Percentiles rank a stretch among this genome's conserved stretches.
phyloP scores from a whole-genome alignment of 805 yeast species.

The Candida coleopterorum region DNA sequence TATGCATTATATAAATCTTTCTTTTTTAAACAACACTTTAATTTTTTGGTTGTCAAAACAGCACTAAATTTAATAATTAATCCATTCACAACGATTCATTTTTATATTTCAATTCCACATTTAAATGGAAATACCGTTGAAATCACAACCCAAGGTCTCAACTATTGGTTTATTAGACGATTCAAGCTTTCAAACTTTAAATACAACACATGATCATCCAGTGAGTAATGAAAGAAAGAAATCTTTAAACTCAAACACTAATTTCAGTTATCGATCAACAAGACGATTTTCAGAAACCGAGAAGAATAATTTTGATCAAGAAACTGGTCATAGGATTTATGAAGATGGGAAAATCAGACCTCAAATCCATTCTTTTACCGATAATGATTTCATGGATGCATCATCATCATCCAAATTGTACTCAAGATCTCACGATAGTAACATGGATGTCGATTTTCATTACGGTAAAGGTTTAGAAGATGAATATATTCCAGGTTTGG shows the following conservation, averaged over 20 bases:
- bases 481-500: conserved; percentile 72
- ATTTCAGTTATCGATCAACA: conserved; percentile 28
- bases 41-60: no score
- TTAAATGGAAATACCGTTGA: conserved; percentile 36
- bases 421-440: conserved; percentile 27
- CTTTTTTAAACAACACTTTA: no score
- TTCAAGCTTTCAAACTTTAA: conserved; percentile 17
- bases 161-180: conserved; percentile 26
- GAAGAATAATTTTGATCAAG: conserved; percentile 51
- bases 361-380: conserved; percentile 13
- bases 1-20: no score
- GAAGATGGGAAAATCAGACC: conserved; percentile 53
- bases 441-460: conserved; percentile 10
- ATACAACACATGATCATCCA: neutral
- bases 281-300: conserved; percentile 66
- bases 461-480: conserved; percentile 54
- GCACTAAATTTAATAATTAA: no score
- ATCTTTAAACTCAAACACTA: neutral
- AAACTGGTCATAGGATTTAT: conserved; percentile 49
- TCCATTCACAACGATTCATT: no score
- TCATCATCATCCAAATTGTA: conserved; percentile 19
- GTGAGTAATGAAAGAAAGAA: neutral
- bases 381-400: neutral
- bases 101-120: neutral
- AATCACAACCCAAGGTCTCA: conserved; percentile 37